Evolutionary conservation across 2,329 filamentous ascomycete species (phyloP).

Genomic region (Diaporthe destruens): DNA sequence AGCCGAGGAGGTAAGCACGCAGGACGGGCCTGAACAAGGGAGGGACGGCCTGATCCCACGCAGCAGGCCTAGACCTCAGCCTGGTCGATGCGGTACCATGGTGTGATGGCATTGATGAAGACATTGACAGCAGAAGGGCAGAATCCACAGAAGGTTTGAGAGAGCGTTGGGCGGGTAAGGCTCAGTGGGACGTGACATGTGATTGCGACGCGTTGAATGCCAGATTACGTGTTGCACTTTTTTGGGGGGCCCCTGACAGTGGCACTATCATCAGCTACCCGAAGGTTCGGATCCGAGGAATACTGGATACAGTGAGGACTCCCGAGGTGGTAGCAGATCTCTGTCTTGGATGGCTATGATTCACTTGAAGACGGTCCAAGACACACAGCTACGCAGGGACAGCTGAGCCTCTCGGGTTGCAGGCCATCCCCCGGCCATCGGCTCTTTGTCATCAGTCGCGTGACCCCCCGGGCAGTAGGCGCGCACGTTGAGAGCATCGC

Average conservation of each 20-base stretch:
- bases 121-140: conserved; percentile 7
- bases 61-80: background rate
- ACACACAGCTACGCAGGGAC: background rate
- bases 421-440: background rate
- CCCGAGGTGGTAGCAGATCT: conserved; percentile 8
- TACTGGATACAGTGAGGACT: conserved; percentile 18
- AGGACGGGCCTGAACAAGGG: conserved; percentile 66
- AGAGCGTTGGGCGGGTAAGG: background rate
- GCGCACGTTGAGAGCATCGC: background rate
- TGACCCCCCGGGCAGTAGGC: too few species aligned
- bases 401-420: background rate
- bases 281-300: conserved; percentile 28
- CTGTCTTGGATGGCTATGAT: conserved; percentile 11
- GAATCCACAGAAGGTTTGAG: background rate
- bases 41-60: conserved; percentile 56
- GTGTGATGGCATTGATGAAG: conserved; percentile 6
- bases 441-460: background rate
- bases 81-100: conserved; percentile 1
- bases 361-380: conserved; percentile 13
- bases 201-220: conserved; percentile 28
- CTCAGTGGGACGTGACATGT: conserved; percentile 34
- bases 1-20: conserved; percentile 72
- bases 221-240: conserved; percentile 8
- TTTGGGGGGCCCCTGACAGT: conserved; percentile 13
- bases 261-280: conserved; percentile 22